Evolutionary conservation across 768 basidiomycete species (phyloP), one percentile per base, ranked within the genome.

Genomic region (Daedaleopsis sinensis): DNA sequence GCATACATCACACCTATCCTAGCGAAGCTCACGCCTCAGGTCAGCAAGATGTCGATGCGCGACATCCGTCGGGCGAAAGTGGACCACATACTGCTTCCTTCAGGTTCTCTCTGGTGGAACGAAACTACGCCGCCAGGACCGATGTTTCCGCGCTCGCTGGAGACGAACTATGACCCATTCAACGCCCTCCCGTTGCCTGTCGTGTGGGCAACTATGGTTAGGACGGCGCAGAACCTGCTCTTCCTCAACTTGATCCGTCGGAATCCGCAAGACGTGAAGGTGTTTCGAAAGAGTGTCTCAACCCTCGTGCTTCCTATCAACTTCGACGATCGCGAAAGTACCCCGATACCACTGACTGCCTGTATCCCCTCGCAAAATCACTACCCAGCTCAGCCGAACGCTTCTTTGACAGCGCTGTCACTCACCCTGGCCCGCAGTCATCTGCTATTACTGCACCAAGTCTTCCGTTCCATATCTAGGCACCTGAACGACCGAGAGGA

Each of bases 61-160:
- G 90, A 91, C 61, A 79, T 93, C 56, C 82, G 87, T 24, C 83
- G 88, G 51, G 84, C 88, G 13, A 93, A 92, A 68, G 74, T 90
- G 13, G 91, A 93, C 54, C 69, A 76, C 32, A 82, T 90, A 62
- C 74, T 91, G 43, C 79, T 91, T 27, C 90, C 91, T 0, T 83
- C 88, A 1, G 89, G 88, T 1, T 79, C 86, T 0, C 73, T 92
- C 9, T 91, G 89, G 89, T 91, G 90, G 65, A 69, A 82, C 0
- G 69, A 83, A 0, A 74, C 81, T 10, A 79, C 83, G n/a, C 86
- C 85, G 0, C 62, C 73, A 10, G 81, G 82, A 0, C 75, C 83
- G 3, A 86, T 89, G 84, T 90, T 90, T 65, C 89, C 90, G 18
- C 71, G 79, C 36, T 68, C 72, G 24, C 69, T 80, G 0, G 72